Evolutionary conservation across 805 yeast genomes (phyloP).

Genomic region (Kockiozyma suomiensis): DNA sequence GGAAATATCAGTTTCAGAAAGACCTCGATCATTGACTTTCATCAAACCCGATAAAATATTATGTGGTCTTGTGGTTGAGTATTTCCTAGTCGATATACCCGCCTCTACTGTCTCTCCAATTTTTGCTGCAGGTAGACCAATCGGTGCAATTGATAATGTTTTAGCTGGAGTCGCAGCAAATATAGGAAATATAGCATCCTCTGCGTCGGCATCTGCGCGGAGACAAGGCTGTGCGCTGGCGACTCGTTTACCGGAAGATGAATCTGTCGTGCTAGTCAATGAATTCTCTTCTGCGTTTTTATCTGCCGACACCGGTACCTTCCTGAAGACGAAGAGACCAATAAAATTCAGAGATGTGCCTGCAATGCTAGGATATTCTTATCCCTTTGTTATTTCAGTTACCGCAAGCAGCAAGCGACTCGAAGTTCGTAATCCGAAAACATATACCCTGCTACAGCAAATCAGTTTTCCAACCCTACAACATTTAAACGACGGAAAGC

Average conservation of each 20-base stretch:
- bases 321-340: slow-evolving; percentile 20
- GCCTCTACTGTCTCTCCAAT: slow-evolving; percentile 21
- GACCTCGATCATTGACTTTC: slow-evolving; percentile 30
- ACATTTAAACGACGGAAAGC: slow-evolving; percentile 36
- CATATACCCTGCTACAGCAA: slow-evolving; percentile 45
- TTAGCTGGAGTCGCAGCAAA: slow-evolving; percentile 31
- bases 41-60: slow-evolving; percentile 22
- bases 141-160: slow-evolving; percentile 37
- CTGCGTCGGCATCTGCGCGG: slow-evolving; percentile 28
- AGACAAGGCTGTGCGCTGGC: slow-evolving; percentile 28
- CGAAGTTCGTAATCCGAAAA: slow-evolving; percentile 46
- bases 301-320: slow-evolving; percentile 12
- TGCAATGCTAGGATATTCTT: slow-evolving; percentile 41
- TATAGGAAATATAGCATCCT: slow-evolving; percentile 16
- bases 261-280: slow-evolving; percentile 25
- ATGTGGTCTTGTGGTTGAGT: slow-evolving; percentile 28
- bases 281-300: slow-evolving; percentile 27
- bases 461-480: slow-evolving; percentile 38
- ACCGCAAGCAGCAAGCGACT: slow-evolving; percentile 38
- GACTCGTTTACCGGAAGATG: slow-evolving; percentile 18
- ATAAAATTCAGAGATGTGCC: slow-evolving; percentile 36
- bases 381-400: slow-evolving; percentile 48
- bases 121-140: slow-evolving; percentile 30
- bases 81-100: slow-evolving; percentile 27
- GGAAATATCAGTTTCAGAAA: slow-evolving; percentile 27